phyloP scores from a whole-genome alignment of 495 filamentous ascomycete species.

The Trichocladium uniseriatum region DNA sequence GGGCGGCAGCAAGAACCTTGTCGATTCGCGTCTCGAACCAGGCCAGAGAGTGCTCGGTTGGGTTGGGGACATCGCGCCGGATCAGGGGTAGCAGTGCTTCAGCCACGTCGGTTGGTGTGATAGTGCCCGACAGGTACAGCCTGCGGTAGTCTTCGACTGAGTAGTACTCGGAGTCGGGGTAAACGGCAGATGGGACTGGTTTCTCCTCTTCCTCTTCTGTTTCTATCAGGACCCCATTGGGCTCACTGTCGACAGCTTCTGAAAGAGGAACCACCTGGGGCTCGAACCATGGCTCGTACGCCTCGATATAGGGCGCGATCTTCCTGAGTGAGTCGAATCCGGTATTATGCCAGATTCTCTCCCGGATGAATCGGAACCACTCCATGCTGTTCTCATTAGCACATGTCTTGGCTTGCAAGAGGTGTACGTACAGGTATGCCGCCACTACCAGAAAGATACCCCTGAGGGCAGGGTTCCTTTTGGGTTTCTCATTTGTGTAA shows the following conservation, averaged over 20 bases:
- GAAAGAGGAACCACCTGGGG: conserved; percentile 61
- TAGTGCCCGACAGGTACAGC: conserved; percentile 51
- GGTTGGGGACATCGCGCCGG: conserved; percentile 44
- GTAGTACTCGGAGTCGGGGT: conserved; percentile 41
- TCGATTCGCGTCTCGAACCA: conserved; percentile 56
- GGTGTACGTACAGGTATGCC: conserved; percentile 18
- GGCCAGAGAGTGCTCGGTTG: conserved; percentile 51
- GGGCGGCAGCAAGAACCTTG: conserved; percentile 52
- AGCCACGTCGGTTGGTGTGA: conserved; percentile 59
- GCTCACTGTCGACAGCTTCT: background rate
- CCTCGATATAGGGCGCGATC: conserved; percentile 45
- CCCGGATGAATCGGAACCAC: conserved; percentile 23
- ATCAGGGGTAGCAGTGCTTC: conserved; percentile 59
- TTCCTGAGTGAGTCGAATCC: conserved; percentile 54
- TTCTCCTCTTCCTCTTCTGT: background rate
- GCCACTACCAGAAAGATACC: conserved; percentile 18
- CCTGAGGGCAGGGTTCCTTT: conserved; percentile 20
- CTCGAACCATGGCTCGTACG: conserved; percentile 60
- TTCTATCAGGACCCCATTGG: conserved; percentile 3
- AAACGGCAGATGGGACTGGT: conserved; percentile 5
- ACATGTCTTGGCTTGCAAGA: background rate
- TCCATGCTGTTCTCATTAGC: conserved; percentile 24
- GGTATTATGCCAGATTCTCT: conserved; percentile 54
- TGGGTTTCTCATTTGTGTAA: conserved; percentile 19
- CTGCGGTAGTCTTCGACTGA: conserved; percentile 60